Conservation (phyloP, 2,329 filamentous ascomycete species). For the Didymella keratinophila region DNA sequence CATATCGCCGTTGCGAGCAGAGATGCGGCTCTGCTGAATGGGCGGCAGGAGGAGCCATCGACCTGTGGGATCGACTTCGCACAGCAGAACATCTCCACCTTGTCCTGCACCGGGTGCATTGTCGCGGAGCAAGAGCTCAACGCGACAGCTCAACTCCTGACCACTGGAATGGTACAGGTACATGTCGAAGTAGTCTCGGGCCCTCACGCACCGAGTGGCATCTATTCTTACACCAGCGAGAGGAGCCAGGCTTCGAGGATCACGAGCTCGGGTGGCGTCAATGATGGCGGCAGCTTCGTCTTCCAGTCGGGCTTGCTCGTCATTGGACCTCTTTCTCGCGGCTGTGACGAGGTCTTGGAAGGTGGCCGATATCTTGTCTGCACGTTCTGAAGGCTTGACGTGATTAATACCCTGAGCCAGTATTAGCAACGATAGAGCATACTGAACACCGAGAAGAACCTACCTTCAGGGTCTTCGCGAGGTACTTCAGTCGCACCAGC, state of each 20-base stretch:
- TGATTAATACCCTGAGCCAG: conserved; percentile 62
- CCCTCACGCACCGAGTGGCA: conserved; percentile 79
- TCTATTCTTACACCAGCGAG: conserved; percentile 76
- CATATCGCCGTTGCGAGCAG: conserved; percentile 78
- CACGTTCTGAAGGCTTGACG: conserved; percentile 62
- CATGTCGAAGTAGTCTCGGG: conserved; percentile 88
- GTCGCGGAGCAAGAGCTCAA: conserved; percentile 87
- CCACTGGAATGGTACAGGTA: conserved; percentile 87
- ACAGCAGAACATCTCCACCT: conserved; percentile 86
- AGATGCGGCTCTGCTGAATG: conserved; percentile 74
- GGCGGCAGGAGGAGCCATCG: conserved; percentile 93
- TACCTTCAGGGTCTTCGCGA: conserved; percentile 83
- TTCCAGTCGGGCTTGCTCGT: conserved; percentile 75
- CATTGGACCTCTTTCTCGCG: conserved; percentile 75
- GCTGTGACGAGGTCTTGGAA: conserved; percentile 80
- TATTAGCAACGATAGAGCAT: conserved; percentile 50
- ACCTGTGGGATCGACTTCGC: conserved; percentile 80
- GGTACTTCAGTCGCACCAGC: conserved; percentile 84
- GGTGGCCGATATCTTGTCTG: conserved; percentile 64
- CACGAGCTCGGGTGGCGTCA: conserved; percentile 80
- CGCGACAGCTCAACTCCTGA: conserved; percentile 85
- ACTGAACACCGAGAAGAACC: too few species aligned
- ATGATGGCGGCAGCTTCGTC: conserved; percentile 88
- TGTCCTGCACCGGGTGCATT: conserved; percentile 72
- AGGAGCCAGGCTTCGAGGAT: conserved; percentile 77